phyloP scores from a whole-genome alignment of 495 filamentous ascomycete species.

The Penicillium bialowiezense region DNA sequence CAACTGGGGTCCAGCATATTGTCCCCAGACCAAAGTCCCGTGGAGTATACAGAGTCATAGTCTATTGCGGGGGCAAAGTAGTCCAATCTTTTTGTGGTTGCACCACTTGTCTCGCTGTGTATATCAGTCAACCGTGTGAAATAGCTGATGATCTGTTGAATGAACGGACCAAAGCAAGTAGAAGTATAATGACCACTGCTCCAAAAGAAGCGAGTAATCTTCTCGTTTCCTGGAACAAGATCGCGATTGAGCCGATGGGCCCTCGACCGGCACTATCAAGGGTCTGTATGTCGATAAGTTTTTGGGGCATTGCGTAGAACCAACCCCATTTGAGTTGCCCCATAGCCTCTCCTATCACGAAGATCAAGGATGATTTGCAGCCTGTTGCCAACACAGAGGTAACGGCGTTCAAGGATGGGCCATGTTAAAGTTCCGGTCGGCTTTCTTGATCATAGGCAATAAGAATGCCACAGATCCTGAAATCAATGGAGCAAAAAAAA shows the following conservation, averaged over 20 bases:
- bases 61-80: neutral
- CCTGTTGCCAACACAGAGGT: slow-evolving; percentile 31
- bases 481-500: slow-evolving; percentile 12
- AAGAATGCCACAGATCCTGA: slow-evolving; percentile 12
- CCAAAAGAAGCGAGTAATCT: slow-evolving; percentile 19
- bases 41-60: neutral
- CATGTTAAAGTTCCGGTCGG: slow-evolving; percentile 2
- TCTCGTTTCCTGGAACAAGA: slow-evolving; percentile 20
- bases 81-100: neutral
- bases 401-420: slow-evolving; percentile 29
- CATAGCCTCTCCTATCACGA: slow-evolving; percentile 24
- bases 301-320: slow-evolving; percentile 17
- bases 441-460: slow-evolving; percentile 5
- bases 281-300: slow-evolving; percentile 23
- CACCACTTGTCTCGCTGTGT: no score
- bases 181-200: slow-evolving; percentile 21
- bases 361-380: slow-evolving; percentile 28
- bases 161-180: slow-evolving; percentile 27
- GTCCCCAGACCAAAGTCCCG: slow-evolving; percentile 1
- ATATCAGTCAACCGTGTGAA: neutral
- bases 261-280: slow-evolving; percentile 41
- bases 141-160: slow-evolving; percentile 22
- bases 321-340: slow-evolving; percentile 40
- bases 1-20: neutral
- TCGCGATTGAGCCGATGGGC: slow-evolving; percentile 30